Evolutionary conservation across 1,284 basidiomycete genomes (phyloP), one percentile per base, ranked within the genome.

Genomic region (Rhodotorula sp.): DNA sequence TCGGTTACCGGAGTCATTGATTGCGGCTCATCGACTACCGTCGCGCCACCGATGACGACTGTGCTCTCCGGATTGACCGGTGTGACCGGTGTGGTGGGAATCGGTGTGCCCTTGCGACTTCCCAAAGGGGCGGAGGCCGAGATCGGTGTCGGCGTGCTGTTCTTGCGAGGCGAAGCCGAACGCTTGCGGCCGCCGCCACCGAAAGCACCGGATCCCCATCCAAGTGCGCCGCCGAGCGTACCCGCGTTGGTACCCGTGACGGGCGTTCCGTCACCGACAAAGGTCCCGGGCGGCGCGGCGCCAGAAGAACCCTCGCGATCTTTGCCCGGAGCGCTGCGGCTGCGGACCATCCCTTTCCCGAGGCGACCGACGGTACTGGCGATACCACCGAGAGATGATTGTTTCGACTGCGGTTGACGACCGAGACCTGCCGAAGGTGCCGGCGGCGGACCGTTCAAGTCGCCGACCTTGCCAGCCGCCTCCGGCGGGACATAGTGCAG

Each of bases 401-500:
- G 28, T 21, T 60, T 59, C 18, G 61, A 63, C 10, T 62, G 55
- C 31, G 55, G 60, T 43, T 68, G 60, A 38, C 57, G 61, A 18
- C 60, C 66, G 34, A 63, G 26, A 2, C 57, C 55, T 10, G 66
- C 38, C 14, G 66, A 68, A n/a, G 60, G 68, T 1, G 64, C 60
- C 31, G 64, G 55, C 14, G 68, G 63, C 28, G 63, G 68, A n/a
- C 66, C 66, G 18, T 49, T 28, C 18, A 67, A 48, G 45, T 67
- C 55, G 34, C 63, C 48, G 50, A 64, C 50, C 3, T 31, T 23
- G 12, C 50, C 59, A 1, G 26, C n/a, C 19, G 67, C 67, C 47
- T 70, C 69, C 1, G 60, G 60, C 21, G 69, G 69, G n/a, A 70
- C 66, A 57, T 66, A 70, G 57, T 64, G 47, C 8, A 26, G 23